Evolutionary conservation across 805 yeast genomes (phyloP).

Genomic region (Lachancea nothofagi): DNA sequence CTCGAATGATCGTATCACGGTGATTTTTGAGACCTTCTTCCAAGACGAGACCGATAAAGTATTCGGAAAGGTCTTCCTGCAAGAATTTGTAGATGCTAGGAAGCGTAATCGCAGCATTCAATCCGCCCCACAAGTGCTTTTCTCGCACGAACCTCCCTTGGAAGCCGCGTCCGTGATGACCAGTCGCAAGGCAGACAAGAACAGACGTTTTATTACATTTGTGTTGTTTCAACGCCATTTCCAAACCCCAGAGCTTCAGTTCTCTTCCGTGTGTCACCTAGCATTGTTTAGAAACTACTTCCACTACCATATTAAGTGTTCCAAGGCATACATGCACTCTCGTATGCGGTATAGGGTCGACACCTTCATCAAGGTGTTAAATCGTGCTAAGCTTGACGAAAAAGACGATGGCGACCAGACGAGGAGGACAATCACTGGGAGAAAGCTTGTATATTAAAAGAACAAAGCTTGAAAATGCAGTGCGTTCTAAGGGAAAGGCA

Average conservation of each 20-base stretch:
- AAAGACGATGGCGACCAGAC: constrained; percentile 43
- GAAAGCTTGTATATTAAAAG: constrained; percentile 30
- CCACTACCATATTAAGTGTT: constrained; percentile 97
- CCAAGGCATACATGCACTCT: constrained; percentile 96
- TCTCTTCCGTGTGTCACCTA: constrained; percentile 65
- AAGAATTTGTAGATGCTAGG: constrained; percentile 94
- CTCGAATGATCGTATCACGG: constrained; percentile 93
- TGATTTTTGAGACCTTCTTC: constrained; percentile 88
- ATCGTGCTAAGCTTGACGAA: constrained; percentile 93
- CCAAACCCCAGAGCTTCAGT: constrained; percentile 46
- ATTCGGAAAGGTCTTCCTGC: constrained; percentile 82
- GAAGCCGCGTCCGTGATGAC: constrained; percentile 55
- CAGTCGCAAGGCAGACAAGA: constrained; percentile 37
- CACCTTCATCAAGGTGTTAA: constrained; percentile 89
- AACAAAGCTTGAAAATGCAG: no score
- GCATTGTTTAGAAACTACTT: constrained; percentile 92
- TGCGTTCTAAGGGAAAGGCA: no score
- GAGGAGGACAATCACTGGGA: constrained; percentile 33
- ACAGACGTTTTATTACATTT: constrained; percentile 48
- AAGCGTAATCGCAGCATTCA: constrained; percentile 89
- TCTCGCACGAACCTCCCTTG: constrained; percentile 90
- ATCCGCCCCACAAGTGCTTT: constrained; percentile 96
- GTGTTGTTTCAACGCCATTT: constrained; percentile 87
- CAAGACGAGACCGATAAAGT: constrained; percentile 95
- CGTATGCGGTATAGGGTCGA: constrained; percentile 96